Evolutionary conservation across 2,329 filamentous ascomycete genomes (phyloP), one percentile per base, ranked within the genome.

Genomic region (Aspergillus tamarii): DNA sequence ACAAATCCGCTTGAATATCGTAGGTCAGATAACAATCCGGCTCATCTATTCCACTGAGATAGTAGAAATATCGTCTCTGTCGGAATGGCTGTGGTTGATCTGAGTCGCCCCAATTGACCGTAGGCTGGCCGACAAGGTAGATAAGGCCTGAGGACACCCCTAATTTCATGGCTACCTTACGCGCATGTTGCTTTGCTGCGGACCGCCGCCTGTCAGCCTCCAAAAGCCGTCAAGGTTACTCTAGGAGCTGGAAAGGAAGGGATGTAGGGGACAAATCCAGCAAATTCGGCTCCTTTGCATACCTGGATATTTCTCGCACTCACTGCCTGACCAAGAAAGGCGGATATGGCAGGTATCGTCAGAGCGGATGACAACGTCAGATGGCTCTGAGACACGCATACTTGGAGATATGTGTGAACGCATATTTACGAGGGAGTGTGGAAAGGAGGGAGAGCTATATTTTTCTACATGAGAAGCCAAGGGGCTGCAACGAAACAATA

Each of bases 11-110:
- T 36, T 77, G 75, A 64, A 88, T 83, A 71, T 88, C 82, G 72
- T 89, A 89, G 2, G 83, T 85, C 46, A 88, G 69, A 62, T 82
- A 78, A 69, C 84, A 88, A 67, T 86, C 83, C 2, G 85, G 76
- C 63, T 85, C 82, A 59, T 86, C 79, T 26, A 81, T 76, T 61
- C 86, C 86, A 61, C 81, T 84, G 52, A 89, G 72, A 67, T 89
- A 88, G 74, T 86, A 88, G 70, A 89, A 89, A 71, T 88, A 88
- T 26, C 87, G 83, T 66, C 82, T 81, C 71, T 89, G 87, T 16
- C 87, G 82, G 69, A 88, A 89, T 7, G 81, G 79, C 23, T 79
- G 80, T 61, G 80, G 77, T 78, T 87, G 84, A 65, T 89, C 87
- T 32, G 85, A 88, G 69, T 89, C 87, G 63, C 86, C 84, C 66